Percentiles rank a stretch among this genome's conserved stretches.
Evolutionary conservation across 2,329 filamentous ascomycete genomes (phyloP).

Genomic region (Didymella lethalis): DNA sequence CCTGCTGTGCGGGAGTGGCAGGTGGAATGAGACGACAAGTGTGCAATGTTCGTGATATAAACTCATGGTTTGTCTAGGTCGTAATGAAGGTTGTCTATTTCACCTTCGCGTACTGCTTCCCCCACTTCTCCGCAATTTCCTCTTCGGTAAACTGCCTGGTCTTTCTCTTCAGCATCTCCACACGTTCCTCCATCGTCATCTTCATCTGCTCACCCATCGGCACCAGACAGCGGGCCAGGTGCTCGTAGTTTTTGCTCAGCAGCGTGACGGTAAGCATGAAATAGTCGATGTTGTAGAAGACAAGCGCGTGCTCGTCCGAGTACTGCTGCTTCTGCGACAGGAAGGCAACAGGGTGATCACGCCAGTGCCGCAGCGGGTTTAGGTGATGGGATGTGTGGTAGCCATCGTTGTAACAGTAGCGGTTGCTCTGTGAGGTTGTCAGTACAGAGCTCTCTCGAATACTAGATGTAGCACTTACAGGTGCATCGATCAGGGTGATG

Average conservation of each 20-base stretch:
- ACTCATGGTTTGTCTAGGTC: not conserved
- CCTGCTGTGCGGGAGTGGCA: not conserved
- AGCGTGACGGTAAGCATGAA: slow-evolving; percentile 75
- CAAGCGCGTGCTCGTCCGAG: slow-evolving; percentile 70
- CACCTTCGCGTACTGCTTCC: slow-evolving; percentile 43
- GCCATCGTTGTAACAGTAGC: slow-evolving; percentile 83
- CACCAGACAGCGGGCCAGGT: slow-evolving; percentile 74
- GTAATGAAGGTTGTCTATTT: slow-evolving; percentile 22
- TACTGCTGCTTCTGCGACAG: slow-evolving; percentile 74
- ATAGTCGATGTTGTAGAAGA: slow-evolving; percentile 84
- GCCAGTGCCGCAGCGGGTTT: slow-evolving; percentile 81
- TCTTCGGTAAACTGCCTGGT: slow-evolving; percentile 71
- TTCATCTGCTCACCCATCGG: slow-evolving; percentile 75
- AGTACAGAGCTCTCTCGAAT: too few relatives aligned
- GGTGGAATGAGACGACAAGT: too few relatives aligned
- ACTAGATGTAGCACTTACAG: slow-evolving; percentile 60
- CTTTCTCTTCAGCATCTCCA: slow-evolving; percentile 68
- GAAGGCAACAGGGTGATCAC: slow-evolving; percentile 78
- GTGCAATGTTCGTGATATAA: too few relatives aligned
- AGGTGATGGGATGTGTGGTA: slow-evolving; percentile 84
- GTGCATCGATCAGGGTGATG: slow-evolving; percentile 80
- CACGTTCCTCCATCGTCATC: slow-evolving; percentile 70
- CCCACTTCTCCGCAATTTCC: slow-evolving; percentile 69
- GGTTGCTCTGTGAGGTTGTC: slow-evolving; percentile 70
- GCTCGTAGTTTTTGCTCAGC: slow-evolving; percentile 73